A percentile compares a stretch with the other conserved stretches of the same genome.
Conservation (phyloP, 805 yeast genomes). For the Ogataea pilisensis region DNA sequence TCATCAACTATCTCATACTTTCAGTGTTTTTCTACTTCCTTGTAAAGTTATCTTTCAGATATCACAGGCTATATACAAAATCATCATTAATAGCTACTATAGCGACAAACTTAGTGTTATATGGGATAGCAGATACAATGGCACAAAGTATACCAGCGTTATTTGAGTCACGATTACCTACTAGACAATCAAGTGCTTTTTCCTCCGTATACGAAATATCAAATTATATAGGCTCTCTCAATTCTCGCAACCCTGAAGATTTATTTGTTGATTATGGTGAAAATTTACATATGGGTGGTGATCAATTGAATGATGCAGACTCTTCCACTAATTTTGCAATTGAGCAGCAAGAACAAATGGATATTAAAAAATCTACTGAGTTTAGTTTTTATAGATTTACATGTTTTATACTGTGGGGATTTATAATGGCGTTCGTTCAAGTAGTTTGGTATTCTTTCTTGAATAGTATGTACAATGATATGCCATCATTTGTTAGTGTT, state of each 20-base stretch:
- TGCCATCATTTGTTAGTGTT: slow-evolving; percentile 80
- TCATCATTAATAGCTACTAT: slow-evolving; percentile 75
- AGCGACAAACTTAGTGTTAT: slow-evolving; percentile 72
- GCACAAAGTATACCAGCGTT: slow-evolving; percentile 66
- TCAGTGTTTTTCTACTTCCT: slow-evolving; percentile 45
- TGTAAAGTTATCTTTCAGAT: slow-evolving; percentile 50
- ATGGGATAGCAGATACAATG: slow-evolving; percentile 85
- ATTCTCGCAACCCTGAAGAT: slow-evolving; percentile 16
- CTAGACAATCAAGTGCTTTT: slow-evolving; percentile 10
- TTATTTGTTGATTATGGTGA: slow-evolving; percentile 35
- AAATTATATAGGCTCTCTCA: slow-evolving; percentile 16
- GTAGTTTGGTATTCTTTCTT: slow-evolving; percentile 85
- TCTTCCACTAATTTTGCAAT: too few relatives aligned
- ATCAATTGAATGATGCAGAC: neutral
- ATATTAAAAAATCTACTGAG: slow-evolving; percentile 1
- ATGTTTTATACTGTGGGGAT: slow-evolving; percentile 87
- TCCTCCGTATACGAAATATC: slow-evolving; percentile 17
- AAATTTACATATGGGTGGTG: neutral
- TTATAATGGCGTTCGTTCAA: slow-evolving; percentile 75
- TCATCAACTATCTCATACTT: slow-evolving; percentile 52
- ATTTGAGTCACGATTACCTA: slow-evolving; percentile 10
- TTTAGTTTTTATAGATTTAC: slow-evolving; percentile 69
- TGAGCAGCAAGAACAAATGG: neutral
- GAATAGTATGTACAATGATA: slow-evolving; percentile 71
- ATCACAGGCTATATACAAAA: slow-evolving; percentile 55